phyloP scores from a whole-genome alignment of 2,329 filamentous ascomycete species.

The Claviceps sp. region DNA sequence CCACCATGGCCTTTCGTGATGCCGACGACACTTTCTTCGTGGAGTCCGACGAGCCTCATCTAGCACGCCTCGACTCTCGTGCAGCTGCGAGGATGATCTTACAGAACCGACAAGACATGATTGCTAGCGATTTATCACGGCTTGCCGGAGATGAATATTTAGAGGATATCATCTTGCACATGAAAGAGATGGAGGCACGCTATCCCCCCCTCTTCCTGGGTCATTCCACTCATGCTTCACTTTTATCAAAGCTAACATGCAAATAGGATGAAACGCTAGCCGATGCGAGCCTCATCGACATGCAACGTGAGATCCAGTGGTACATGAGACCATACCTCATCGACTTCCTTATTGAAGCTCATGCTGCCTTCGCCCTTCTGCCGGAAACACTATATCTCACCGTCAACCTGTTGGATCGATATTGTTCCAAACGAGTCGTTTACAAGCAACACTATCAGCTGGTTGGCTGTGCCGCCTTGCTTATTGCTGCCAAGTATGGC shows the following conservation, averaged over 20 bases:
- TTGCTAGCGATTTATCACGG: slow-evolving; percentile 79
- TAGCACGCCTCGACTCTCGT: slow-evolving; percentile 50
- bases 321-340: slow-evolving; percentile 98
- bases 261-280: slow-evolving; percentile 67
- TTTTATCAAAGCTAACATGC: slow-evolving; percentile 13
- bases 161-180: slow-evolving; percentile 86
- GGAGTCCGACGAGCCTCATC: slow-evolving; percentile 37
- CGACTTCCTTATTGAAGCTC: slow-evolving; percentile 95
- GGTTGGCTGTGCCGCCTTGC: slow-evolving; percentile 85
- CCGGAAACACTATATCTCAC: slow-evolving; percentile 93
- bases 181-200: slow-evolving; percentile 82
- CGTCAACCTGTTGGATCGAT: slow-evolving; percentile 90
- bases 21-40: slow-evolving; percentile 38
- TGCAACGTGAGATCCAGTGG: slow-evolving; percentile 98
- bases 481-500: slow-evolving; percentile 96
- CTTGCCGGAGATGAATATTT: slow-evolving; percentile 81
- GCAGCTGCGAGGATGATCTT: slow-evolving; percentile 68
- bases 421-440: slow-evolving; percentile 93
- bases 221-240: not conserved
- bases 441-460: slow-evolving; percentile 99
- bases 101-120: slow-evolving; percentile 71
- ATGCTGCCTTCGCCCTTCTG: slow-evolving; percentile 84
- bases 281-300: slow-evolving; percentile 95
- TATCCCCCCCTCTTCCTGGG: not conserved
- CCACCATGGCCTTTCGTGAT: slow-evolving; percentile 34